A percentile compares a stretch with the other conserved stretches of the same genome.
These are phyloP conservation scores for Micractinium conductrix DNA, from an alignment of 139 green algal species.

Conservation along the genomic window DNA sequence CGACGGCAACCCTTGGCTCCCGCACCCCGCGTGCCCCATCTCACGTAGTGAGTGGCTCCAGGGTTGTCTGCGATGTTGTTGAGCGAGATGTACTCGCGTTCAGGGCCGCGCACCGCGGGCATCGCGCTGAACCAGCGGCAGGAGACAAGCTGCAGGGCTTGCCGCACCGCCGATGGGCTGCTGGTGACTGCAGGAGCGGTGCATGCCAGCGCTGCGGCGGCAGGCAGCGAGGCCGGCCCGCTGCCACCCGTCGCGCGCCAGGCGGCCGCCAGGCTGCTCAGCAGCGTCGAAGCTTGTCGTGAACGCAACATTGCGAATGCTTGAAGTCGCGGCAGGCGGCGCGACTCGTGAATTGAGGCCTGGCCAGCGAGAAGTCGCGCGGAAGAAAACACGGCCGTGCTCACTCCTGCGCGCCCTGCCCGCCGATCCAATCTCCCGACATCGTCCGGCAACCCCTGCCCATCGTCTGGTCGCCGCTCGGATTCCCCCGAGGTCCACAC, in stretches of 20 bases:
- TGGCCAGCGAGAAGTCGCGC: too few relatives aligned
- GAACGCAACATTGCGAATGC: too few relatives aligned
- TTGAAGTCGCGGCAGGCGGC: too few relatives aligned
- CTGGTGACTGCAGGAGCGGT: background rate
- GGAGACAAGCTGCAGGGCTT: background rate
- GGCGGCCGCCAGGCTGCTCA: background rate
- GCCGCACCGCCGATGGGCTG: background rate
- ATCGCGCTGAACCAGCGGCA: slow-evolving; percentile 10
- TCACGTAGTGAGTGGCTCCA: slow-evolving; percentile 61
- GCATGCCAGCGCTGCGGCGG: too few relatives aligned
- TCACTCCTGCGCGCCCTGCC: too few relatives aligned
- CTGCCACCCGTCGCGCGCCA: slow-evolving; percentile 19
- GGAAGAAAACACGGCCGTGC: too few relatives aligned
- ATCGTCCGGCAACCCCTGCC: too few relatives aligned
- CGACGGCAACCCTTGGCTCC: slow-evolving; percentile 17
- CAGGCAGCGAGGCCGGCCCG: background rate
- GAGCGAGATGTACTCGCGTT: slow-evolving; percentile 55
- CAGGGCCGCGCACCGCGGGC: background rate
- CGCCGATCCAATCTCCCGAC: too few relatives aligned
- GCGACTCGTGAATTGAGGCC: too few relatives aligned
- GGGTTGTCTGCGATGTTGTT: slow-evolving; percentile 77
- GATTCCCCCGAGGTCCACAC: too few relatives aligned
- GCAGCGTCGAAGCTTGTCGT: too few relatives aligned
- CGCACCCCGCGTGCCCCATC: background rate
- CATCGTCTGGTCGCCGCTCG: too few relatives aligned